Evolutionary conservation across 371 early-diverging fungal species (phyloP).

Genomic region (Rhizopus arrhizus): DNA sequence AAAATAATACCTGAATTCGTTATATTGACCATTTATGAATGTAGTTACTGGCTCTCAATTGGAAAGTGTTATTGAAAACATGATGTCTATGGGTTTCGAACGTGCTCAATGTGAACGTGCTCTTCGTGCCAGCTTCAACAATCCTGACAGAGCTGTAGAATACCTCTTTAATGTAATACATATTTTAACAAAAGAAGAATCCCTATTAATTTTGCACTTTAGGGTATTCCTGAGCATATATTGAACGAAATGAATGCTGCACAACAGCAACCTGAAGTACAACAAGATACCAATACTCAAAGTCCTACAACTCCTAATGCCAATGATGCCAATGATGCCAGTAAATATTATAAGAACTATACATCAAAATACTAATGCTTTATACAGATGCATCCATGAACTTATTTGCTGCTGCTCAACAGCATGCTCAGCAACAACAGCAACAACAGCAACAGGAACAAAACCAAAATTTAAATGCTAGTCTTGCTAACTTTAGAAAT

Average conservation of each 20-base stretch:
- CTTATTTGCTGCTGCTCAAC: conserved; percentile 61
- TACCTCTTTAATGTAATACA: conserved; percentile 83
- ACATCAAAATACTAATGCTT: conserved; percentile 9
- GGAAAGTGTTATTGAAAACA: conserved; percentile 79
- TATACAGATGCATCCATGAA: conserved; percentile 49
- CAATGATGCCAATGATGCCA: background rate
- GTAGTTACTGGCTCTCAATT: conserved; percentile 71
- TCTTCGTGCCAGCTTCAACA: conserved; percentile 95
- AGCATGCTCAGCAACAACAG: conserved; percentile 39
- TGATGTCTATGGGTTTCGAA: conserved; percentile 96
- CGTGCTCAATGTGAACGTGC: conserved; percentile 85
- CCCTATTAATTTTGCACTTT: conserved; percentile 1
- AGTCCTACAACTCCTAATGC: conserved; percentile 36
- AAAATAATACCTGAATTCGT: background rate
- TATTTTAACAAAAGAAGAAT: background rate
- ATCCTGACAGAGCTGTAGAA: conserved; percentile 96
- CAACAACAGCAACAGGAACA: conserved; percentile 49
- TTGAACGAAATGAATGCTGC: conserved; percentile 32
- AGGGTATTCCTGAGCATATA: conserved; percentile 59
- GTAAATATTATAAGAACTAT: conserved; percentile 6
- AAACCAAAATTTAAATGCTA: conserved; percentile 35
- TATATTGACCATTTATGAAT: conserved; percentile 4
- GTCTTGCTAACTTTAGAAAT: conserved; percentile 67
- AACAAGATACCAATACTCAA: conserved; percentile 2
- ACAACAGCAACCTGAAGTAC: conserved; percentile 20